Conservation (phyloP, 441 rosid species). For the Erodium trifolium region DNA sequence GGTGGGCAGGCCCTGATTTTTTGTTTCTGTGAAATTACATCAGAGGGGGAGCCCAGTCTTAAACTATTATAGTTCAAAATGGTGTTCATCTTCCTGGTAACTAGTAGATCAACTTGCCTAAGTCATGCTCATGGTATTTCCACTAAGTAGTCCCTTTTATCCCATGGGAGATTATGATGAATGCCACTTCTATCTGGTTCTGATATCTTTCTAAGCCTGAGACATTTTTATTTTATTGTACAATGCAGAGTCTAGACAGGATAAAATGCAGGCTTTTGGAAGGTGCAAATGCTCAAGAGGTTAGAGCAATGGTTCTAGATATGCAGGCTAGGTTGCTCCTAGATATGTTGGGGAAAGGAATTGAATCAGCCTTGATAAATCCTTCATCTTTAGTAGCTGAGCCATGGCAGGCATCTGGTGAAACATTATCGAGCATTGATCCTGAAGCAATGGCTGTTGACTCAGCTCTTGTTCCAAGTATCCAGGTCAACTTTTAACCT, state of each 20-base stretch:
- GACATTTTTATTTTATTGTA: slow-evolving; percentile 15
- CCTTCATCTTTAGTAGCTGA: slow-evolving; percentile 87
- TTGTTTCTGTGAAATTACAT: neutral
- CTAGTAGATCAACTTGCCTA: too few relatives aligned
- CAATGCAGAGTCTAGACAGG: slow-evolving; percentile 89
- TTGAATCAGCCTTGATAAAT: slow-evolving; percentile 90
- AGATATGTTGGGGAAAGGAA: slow-evolving; percentile 99
- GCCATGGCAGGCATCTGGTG: slow-evolving; percentile 84
- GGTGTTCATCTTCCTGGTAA: too few relatives aligned
- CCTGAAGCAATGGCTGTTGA: slow-evolving; percentile 96
- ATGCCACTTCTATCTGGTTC: neutral
- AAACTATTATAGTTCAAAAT: neutral
- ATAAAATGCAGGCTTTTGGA: slow-evolving; percentile 95
- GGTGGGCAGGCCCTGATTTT: neutral
- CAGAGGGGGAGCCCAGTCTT: neutral
- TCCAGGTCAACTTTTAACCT: slow-evolving; percentile 56
- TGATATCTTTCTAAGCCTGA: neutral
- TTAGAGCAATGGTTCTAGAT: slow-evolving; percentile 98
- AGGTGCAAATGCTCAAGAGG: slow-evolving; percentile 99
- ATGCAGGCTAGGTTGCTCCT: slow-evolving; percentile 96
- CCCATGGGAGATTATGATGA: neutral
- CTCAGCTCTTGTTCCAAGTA: slow-evolving; percentile 67
- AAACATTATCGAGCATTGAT: slow-evolving; percentile 64
- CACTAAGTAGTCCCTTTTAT: neutral
- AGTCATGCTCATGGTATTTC: too few relatives aligned